Conservation (phyloP, 371 early-diverging fungal species). For the Sporodiniella umbellata region DNA sequence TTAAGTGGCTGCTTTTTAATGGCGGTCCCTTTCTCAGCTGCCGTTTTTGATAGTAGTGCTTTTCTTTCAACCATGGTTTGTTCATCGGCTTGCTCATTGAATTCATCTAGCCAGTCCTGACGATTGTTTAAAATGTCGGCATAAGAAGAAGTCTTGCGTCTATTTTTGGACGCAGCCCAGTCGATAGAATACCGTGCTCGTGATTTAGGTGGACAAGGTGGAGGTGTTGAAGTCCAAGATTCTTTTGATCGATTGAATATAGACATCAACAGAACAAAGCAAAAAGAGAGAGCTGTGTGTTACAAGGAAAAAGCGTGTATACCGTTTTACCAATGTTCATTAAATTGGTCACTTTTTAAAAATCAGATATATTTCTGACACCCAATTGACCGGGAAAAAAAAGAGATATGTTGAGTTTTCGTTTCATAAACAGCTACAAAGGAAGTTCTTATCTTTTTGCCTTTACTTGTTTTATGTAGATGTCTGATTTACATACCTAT, state of each 20-base stretch:
- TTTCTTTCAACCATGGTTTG: not conserved
- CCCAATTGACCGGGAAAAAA: too few relatives aligned
- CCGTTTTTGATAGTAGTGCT: not conserved
- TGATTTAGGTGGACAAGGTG: not conserved
- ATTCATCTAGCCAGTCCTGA: not conserved
- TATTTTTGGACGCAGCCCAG: not conserved
- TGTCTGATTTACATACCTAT: too few relatives aligned
- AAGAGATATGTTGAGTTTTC: too few relatives aligned
- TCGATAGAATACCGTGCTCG: not conserved
- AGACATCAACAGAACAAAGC: not conserved
- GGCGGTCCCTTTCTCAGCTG: not conserved
- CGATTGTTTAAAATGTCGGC: not conserved
- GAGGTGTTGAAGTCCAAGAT: not conserved
- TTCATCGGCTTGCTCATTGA: not conserved
- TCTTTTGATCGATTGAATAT: not conserved
- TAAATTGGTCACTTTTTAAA: too few relatives aligned
- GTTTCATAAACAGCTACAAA: too few relatives aligned
- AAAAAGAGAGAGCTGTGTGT: not conserved
- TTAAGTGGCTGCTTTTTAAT: not conserved
- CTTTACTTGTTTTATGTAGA: too few relatives aligned
- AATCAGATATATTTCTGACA: too few relatives aligned
- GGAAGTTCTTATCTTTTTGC: too few relatives aligned
- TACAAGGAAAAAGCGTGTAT: not conserved
- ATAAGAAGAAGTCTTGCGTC: not conserved
- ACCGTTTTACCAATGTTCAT: too few relatives aligned